Evolutionary conservation across 345 rosid genomes (phyloP).

Genomic region (Boechera retrofracta): DNA sequence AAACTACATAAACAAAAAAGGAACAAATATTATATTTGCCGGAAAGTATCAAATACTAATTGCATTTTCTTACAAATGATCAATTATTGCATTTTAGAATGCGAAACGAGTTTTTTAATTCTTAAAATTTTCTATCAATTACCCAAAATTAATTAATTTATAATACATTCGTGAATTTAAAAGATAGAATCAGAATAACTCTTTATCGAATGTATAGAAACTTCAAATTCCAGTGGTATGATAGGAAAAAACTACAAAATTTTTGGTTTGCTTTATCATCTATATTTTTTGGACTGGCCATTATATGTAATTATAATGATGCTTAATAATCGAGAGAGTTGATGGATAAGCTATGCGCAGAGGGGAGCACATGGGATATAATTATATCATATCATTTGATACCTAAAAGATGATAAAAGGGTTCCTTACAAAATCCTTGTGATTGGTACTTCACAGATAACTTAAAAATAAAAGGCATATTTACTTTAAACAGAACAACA

Average conservation of each 20-base stretch:
- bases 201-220: not conserved
- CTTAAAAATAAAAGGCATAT: constrained; percentile 19
- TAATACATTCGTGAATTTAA: too few species aligned
- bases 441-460: constrained; percentile 46
- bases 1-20: too few species aligned
- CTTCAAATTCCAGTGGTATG: not conserved
- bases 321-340: constrained; percentile 36
- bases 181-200: too few species aligned
- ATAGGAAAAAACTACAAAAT: not conserved
- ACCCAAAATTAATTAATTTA: too few species aligned
- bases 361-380: constrained; percentile 38
- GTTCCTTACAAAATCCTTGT: constrained; percentile 40
- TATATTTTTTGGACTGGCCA: constrained; percentile 21
- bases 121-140: too few species aligned
- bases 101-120: too few species aligned
- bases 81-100: too few species aligned
- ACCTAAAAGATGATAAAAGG: constrained; percentile 31
- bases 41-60: too few species aligned
- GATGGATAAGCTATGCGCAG: constrained; percentile 31
- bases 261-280: not conserved
- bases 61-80: too few species aligned
- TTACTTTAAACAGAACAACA: constrained; percentile 35
- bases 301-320: constrained; percentile 4
- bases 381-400: constrained; percentile 32
- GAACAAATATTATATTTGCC: too few species aligned